Evolutionary conservation across 345 rosid species (phyloP).

Genomic region (Streptanthus diversifolius): DNA sequence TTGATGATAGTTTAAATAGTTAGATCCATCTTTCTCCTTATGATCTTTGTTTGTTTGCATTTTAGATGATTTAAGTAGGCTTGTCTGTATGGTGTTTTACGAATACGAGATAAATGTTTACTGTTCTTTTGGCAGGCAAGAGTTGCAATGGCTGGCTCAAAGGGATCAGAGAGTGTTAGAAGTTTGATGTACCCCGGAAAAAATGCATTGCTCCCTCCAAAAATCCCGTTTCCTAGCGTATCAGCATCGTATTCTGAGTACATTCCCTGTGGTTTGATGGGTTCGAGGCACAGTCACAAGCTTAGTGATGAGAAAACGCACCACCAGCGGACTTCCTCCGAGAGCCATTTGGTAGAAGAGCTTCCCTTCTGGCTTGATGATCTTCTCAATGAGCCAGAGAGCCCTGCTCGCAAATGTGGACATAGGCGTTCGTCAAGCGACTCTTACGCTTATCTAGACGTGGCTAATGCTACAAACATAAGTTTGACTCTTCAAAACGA

Average conservation of each 20-base stretch:
- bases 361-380: slow-evolving; percentile 99
- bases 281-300: slow-evolving; percentile 69
- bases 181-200: slow-evolving; percentile 68
- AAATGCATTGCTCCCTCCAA: slow-evolving; percentile 90
- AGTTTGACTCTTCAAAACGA: slow-evolving; percentile 60
- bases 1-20: background rate
- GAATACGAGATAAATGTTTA: background rate
- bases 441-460: slow-evolving; percentile 81
- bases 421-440: slow-evolving; percentile 99
- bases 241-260: slow-evolving; percentile 64
- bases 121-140: slow-evolving; percentile 34
- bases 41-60: background rate
- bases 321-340: slow-evolving; percentile 94
- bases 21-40: background rate
- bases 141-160: slow-evolving; percentile 66
- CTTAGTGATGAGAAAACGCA: slow-evolving; percentile 51
- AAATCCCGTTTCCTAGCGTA: slow-evolving; percentile 73
- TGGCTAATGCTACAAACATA: slow-evolving; percentile 50
- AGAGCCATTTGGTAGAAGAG: slow-evolving; percentile 75
- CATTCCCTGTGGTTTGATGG: slow-evolving; percentile 48
- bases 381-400: slow-evolving; percentile 94
- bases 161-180: slow-evolving; percentile 65
- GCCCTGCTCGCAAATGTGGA: slow-evolving; percentile 77
- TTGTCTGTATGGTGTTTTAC: background rate
- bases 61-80: background rate